Percentiles rank a stretch among this genome's conserved stretches.
Evolutionary conservation across 805 yeast species (phyloP).

Genomic region (Ogataea parapolymorpha): DNA sequence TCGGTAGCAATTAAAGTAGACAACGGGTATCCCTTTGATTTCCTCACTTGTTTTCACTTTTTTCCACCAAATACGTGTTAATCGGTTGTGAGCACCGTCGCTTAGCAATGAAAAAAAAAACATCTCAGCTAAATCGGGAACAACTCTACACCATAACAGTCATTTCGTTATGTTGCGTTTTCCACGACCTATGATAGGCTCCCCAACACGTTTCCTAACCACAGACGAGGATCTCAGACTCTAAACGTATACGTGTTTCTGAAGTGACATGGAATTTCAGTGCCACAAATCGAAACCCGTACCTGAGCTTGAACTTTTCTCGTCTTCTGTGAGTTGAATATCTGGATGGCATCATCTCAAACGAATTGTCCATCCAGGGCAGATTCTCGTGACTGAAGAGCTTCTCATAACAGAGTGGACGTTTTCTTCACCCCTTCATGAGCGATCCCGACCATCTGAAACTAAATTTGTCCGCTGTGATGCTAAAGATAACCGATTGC

Average conservation of each 20-base stretch:
- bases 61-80: slow-evolving; percentile 12
- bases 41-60: slow-evolving; percentile 11
- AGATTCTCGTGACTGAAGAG: too few relatives aligned
- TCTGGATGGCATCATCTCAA: too few relatives aligned
- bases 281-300: too few relatives aligned
- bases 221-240: not conserved
- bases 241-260: too few relatives aligned
- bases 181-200: slow-evolving; percentile 2
- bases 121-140: slow-evolving; percentile 6
- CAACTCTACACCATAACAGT: slow-evolving; percentile 9
- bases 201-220: not conserved
- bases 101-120: slow-evolving; percentile 8
- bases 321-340: too few relatives aligned
- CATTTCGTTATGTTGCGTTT: not conserved
- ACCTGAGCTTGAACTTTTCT: too few relatives aligned
- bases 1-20: not conserved
- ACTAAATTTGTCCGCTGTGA: too few relatives aligned
- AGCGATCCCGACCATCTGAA: too few relatives aligned
- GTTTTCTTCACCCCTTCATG: too few relatives aligned
- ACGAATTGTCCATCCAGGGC: too few relatives aligned
- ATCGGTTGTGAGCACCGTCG: slow-evolving; percentile 13
- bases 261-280: too few relatives aligned
- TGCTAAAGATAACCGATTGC: not conserved
- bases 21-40: slow-evolving; percentile 7
- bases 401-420: too few relatives aligned